Evolutionary conservation across 305 asterid species (phyloP), one percentile per base, ranked within the genome.

Genomic region (Rubia peregrina): DNA sequence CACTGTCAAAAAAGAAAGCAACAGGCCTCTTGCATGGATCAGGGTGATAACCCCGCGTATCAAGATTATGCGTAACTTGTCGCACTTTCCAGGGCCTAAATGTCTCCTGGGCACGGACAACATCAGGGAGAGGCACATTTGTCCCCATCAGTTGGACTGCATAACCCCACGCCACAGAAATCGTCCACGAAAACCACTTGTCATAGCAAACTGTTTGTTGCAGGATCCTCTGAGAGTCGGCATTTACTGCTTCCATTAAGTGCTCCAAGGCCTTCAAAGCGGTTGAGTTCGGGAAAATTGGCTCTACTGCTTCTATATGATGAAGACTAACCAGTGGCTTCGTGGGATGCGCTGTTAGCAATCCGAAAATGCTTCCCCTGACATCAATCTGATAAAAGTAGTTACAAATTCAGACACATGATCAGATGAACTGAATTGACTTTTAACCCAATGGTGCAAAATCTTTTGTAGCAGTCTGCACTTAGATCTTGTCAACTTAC

Each of bases 131-230:
- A 74, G 63, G 74, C 22, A 85, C 78, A 51, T 86, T 75, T 66
- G 16, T 82, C 0, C 84, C 86, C 62, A 84, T 81, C 51, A 91
- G 63, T 72, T 88, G 94, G 41, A 89, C 88, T 0, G 90, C 95
- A 30, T 89, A 88, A 55, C 95, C 96, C 96, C 98, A 91, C 0
- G 98, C 89, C n/a, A 88, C 81, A 0, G 95, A 91, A 51, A 89
- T 71, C 0, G 96, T 87, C 98, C 94, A 89, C 16, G 90, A 88
- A 73, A 84, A 86, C 95, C 86, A 84, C 65, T 82, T 68, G 44
- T 91, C 96, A 2, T 88, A 91, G 83, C 98, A 91, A 5, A 91
- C 88, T 0, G 92, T 83, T 67, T 91, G 95, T 61, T 88, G 96
- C 83, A 88, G 41, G 5, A 84, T 67, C 71, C 98, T 79, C 73